Percentiles rank a stretch among this genome's conserved stretches.
phyloP scores from a whole-genome alignment of 176 grass and related monocot species.

The Miscanthus lutarioriparius region DNA sequence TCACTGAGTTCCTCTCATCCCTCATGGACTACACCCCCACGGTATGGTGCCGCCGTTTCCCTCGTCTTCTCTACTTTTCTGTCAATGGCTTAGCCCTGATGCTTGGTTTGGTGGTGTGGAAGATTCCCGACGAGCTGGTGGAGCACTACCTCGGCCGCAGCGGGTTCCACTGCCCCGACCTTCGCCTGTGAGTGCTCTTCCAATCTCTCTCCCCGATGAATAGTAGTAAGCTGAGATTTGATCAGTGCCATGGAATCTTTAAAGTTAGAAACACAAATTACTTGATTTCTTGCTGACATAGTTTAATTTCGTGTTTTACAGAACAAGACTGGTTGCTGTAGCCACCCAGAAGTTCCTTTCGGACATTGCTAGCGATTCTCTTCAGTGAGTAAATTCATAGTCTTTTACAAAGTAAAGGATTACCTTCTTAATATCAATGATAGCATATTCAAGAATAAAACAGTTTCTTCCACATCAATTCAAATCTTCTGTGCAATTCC shows the following conservation, averaged over 20 bases:
- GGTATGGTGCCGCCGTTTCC: conserved; percentile 16
- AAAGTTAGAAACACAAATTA: not conserved
- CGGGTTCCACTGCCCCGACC: conserved; percentile 54
- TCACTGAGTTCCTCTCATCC: conserved; percentile 62
- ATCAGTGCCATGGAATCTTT: not conserved
- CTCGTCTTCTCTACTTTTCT: not conserved
- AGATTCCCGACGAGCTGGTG: conserved; percentile 98
- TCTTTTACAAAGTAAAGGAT: no score
- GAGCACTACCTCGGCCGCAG: conserved; percentile 93
- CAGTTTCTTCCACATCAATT: not conserved
- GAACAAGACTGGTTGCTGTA: conserved; percentile 87
- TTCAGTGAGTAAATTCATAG: no score
- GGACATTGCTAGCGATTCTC: no score
- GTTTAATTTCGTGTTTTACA: conserved; percentile 44
- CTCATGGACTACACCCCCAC: conserved; percentile 74
- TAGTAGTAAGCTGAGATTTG: not conserved
- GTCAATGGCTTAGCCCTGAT: not conserved
- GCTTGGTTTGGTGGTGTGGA: not conserved
- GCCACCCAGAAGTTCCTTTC: conserved; percentile 64
- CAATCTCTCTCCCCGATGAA: not conserved
- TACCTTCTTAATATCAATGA: no score
- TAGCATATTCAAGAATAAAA: no score
- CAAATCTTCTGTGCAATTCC: not conserved
- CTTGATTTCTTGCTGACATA: not conserved
- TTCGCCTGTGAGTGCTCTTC: conserved; percentile 57